Percentiles rank a stretch among this genome's conserved stretches.
These are phyloP conservation scores for Jaapia argillacea DNA, from an alignment of 768 basidiomycete species.

Conservation along the genomic window DNA sequence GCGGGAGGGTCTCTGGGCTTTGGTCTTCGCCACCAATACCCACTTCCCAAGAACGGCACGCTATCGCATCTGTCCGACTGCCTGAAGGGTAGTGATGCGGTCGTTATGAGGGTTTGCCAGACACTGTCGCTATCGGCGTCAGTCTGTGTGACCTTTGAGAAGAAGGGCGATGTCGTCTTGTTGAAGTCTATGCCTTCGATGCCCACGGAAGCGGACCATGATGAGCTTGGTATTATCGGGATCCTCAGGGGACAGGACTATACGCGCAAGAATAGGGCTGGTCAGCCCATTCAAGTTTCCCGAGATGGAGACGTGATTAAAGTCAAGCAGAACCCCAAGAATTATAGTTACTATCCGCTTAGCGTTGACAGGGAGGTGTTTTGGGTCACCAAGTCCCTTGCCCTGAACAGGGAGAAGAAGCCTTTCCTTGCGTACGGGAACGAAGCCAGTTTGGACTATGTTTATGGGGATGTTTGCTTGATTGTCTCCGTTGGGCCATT, in stretches of 20 bases:
- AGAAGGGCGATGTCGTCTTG: background rate
- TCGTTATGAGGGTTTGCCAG: background rate
- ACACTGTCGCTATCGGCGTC: slow-evolving; percentile 2
- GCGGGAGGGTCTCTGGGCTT: slow-evolving; percentile 7
- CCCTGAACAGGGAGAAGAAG: background rate
- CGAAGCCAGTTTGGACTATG: slow-evolving; percentile 1
- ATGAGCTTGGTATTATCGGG: too few relatives aligned
- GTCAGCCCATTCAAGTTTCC: too few relatives aligned
- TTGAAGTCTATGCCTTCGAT: too few relatives aligned
- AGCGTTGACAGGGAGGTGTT: too few relatives aligned
- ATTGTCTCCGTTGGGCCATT: slow-evolving; percentile 5
- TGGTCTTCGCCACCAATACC: slow-evolving; percentile 8
- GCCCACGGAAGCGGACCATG: too few relatives aligned
- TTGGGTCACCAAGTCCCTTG: slow-evolving; percentile 4
- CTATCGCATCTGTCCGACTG: background rate
- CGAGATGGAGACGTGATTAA: too few relatives aligned
- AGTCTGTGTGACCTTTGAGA: background rate
- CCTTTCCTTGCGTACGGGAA: slow-evolving; percentile 7
- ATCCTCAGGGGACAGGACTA: too few relatives aligned
- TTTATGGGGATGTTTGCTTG: slow-evolving; percentile 5
- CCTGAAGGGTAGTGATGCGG: slow-evolving; percentile 9
- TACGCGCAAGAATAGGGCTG: too few relatives aligned
- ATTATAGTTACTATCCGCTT: too few relatives aligned
- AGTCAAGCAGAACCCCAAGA: too few relatives aligned
- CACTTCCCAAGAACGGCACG: background rate